phyloP scores from a whole-genome alignment of 257 asterid genomes.

The Nyctanthes arbortristis region DNA sequence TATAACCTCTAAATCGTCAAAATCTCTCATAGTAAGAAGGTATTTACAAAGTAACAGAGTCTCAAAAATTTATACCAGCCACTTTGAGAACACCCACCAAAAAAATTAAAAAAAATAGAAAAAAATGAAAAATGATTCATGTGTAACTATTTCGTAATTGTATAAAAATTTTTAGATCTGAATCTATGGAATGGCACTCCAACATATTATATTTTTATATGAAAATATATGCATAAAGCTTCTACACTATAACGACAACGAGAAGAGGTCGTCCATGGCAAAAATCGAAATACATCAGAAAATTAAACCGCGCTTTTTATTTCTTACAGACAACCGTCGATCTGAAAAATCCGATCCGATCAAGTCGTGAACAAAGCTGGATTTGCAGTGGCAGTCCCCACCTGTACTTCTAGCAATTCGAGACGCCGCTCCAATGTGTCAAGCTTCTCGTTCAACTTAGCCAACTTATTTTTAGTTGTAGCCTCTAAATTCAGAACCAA shows the following conservation, averaged over 20 bases:
- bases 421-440: conserved; percentile 80
- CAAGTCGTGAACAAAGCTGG: conserved; percentile 72
- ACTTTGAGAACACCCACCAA: background rate
- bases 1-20: background rate
- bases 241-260: conserved; percentile 17
- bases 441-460: conserved; percentile 77
- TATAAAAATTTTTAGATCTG: conserved; percentile 20
- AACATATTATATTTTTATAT: conserved; percentile 5
- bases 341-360: conserved; percentile 8
- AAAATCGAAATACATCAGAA: background rate
- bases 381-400: conserved; percentile 76
- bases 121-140: background rate
- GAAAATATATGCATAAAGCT: conserved; percentile 4
- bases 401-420: conserved; percentile 86
- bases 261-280: background rate
- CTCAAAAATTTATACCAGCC: background rate
- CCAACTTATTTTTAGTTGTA: conserved; percentile 71
- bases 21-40: background rate
- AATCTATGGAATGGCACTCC: background rate
- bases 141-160: too few species aligned
- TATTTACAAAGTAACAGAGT: background rate
- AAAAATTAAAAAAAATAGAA: too few species aligned
- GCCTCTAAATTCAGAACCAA: conserved; percentile 44
- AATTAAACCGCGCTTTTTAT: background rate
- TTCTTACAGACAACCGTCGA: conserved; percentile 20